Conservation (phyloP, 2,329 filamentous ascomycete genomes). For the Corinectria fuckeliana region DNA sequence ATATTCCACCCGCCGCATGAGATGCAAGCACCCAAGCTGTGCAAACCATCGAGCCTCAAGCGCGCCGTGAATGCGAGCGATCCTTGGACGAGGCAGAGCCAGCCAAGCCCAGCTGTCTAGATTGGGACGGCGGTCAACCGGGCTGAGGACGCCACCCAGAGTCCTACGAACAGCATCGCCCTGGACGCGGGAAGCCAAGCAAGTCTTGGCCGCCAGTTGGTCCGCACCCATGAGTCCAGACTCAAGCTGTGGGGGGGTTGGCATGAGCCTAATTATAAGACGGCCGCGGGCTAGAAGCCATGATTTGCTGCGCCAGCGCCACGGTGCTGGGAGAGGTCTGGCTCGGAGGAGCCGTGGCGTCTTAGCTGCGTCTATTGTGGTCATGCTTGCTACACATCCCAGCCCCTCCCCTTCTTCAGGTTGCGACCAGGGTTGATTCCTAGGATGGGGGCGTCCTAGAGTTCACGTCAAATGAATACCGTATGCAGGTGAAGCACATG, state of each 20-base stretch:
- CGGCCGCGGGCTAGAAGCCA: not conserved
- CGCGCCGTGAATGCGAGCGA: not conserved
- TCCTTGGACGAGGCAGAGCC: not conserved
- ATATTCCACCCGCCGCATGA: constrained; percentile 1
- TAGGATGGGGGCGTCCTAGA: too few species aligned
- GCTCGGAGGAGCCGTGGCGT: constrained; percentile 1
- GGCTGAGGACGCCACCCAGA: not conserved
- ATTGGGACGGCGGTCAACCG: not conserved
- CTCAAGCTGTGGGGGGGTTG: not conserved
- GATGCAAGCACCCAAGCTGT: not conserved
- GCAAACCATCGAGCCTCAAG: not conserved
- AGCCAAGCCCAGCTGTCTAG: too few species aligned
- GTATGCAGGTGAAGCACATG: too few species aligned
- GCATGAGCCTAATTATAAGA: not conserved
- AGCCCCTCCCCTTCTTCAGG: not conserved
- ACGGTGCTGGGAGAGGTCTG: constrained; percentile 3
- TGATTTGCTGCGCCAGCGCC: constrained; percentile 19
- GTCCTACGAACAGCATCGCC: not conserved
- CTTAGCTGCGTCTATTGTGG: constrained; percentile 14
- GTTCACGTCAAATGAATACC: too few species aligned
- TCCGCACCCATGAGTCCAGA: not conserved
- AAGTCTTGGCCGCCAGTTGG: not conserved
- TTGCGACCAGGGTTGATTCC: not conserved
- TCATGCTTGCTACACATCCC: not conserved
- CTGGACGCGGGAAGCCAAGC: not conserved